A percentile compares a stretch with the other conserved stretches of the same genome.
Evolutionary conservation across 768 basidiomycete species (phyloP).

Genomic region (Mycena sanguinolenta): DNA sequence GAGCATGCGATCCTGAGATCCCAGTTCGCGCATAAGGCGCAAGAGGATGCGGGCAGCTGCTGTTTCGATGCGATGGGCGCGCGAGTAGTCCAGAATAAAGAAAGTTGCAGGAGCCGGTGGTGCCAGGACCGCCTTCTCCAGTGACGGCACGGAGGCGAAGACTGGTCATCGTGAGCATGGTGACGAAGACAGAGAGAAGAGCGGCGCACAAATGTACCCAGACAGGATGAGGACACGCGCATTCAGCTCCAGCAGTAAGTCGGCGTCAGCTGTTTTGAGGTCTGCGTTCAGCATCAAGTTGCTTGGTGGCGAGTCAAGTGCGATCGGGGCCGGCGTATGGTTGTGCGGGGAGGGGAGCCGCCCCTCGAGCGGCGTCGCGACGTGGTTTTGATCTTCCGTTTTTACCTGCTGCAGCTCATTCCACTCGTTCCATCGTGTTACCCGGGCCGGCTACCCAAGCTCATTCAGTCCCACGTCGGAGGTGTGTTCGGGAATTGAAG

Average conservation of each 20-base stretch:
- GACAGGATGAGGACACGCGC: constrained; percentile 25
- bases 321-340: too few species aligned
- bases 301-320: too few species aligned
- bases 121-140: constrained; percentile 18
- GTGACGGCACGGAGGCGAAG: constrained; percentile 30
- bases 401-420: too few species aligned
- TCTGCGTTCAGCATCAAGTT: too few species aligned
- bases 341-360: too few species aligned
- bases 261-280: constrained; percentile 5
- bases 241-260: constrained; percentile 22
- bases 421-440: too few species aligned
- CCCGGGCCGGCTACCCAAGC: too few species aligned
- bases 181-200: too few species aligned
- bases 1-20: neutral
- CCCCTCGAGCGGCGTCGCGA: too few species aligned
- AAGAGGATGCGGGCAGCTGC: constrained; percentile 15
- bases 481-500: too few species aligned
- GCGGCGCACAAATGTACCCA: constrained; percentile 24
- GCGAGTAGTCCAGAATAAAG: constrained; percentile 20
- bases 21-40: constrained; percentile 21
- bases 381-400: too few species aligned
- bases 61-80: constrained; percentile 31
- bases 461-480: too few species aligned
- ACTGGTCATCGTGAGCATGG: constrained; percentile 4
- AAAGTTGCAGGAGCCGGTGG: neutral